These are phyloP conservation scores for Asterionellopsis glacialis DNA, from an alignment of 108 stramenopile species.

Conservation along the genomic window DNA sequence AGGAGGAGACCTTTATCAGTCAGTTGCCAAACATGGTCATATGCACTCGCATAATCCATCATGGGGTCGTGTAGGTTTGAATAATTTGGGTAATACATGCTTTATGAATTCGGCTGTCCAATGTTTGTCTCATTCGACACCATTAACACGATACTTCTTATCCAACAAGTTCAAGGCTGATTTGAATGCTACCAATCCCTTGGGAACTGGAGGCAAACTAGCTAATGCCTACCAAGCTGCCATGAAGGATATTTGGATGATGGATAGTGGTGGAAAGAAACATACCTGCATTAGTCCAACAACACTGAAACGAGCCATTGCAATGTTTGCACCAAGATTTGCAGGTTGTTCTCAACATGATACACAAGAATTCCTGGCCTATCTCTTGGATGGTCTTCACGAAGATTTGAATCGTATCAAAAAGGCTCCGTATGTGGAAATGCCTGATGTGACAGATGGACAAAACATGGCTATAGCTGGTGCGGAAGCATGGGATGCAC, in stretches of 20 bases:
- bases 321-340: constrained; percentile 68
- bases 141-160: constrained; percentile 87
- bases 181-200: constrained; percentile 66
- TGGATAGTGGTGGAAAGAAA: constrained; percentile 1
- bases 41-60: constrained; percentile 3
- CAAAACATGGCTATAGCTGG: constrained; percentile 63
- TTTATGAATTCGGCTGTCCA: constrained; percentile 93
- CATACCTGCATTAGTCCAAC: constrained; percentile 39
- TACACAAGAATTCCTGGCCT: constrained; percentile 89
- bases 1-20: not conserved
- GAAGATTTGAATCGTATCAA: constrained; percentile 94
- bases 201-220: constrained; percentile 81
- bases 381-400: constrained; percentile 90
- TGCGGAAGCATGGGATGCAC: constrained; percentile 64
- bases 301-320: constrained; percentile 69
- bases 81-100: constrained; percentile 96
- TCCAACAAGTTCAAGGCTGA: constrained; percentile 48
- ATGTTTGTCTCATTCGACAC: constrained; percentile 76
- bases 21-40: not conserved
- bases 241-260: constrained; percentile 73
- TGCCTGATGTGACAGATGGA: constrained; percentile 64
- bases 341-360: constrained; percentile 84
- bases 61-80: constrained; percentile 73
- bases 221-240: constrained; percentile 68
- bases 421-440: constrained; percentile 87